Percentiles rank a stretch among this genome's conserved stretches.
These are phyloP conservation scores for Amylostereum areolatum DNA, from an alignment of 1,284 basidiomycete genomes.

Conservation along the genomic window DNA sequence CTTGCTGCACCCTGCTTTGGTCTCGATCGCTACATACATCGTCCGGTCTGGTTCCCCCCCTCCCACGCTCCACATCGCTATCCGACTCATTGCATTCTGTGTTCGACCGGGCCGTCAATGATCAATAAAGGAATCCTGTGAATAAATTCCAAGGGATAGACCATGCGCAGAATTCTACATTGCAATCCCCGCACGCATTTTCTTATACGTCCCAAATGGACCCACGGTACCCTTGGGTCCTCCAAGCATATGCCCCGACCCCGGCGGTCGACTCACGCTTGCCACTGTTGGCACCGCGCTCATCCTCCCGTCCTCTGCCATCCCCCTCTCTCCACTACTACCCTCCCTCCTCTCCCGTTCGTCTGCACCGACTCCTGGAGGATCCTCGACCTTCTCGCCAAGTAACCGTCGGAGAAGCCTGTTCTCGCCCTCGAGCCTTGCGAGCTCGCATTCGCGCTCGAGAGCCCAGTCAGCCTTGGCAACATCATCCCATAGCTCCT, in stretches of 20 bases:
- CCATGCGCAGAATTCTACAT: too few relatives aligned
- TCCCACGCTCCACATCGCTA: too few relatives aligned
- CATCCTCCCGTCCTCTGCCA: slow-evolving; percentile 11
- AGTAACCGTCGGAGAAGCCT: slow-evolving; percentile 69
- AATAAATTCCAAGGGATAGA: too few relatives aligned
- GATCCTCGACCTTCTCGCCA: slow-evolving; percentile 40
- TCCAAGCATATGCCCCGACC: slow-evolving; percentile 27
- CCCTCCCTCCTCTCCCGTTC: slow-evolving; percentile 9
- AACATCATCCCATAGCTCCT: slow-evolving; percentile 14
- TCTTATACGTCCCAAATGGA: slow-evolving; percentile 27
- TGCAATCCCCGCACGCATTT: neutral
- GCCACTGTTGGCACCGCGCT: slow-evolving; percentile 9
- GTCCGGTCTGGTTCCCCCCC: too few relatives aligned
- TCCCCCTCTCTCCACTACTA: slow-evolving; percentile 2
- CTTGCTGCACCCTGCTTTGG: too few relatives aligned
- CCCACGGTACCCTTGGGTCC: slow-evolving; percentile 38
- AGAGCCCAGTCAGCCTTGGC: slow-evolving; percentile 65
- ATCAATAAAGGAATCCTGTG: too few relatives aligned
- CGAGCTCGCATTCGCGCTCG: slow-evolving; percentile 83
- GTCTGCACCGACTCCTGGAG: neutral
- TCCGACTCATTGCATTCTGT: too few relatives aligned
- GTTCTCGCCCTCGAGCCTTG: slow-evolving; percentile 83
- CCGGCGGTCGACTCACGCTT: slow-evolving; percentile 3
- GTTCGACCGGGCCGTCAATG: too few relatives aligned
- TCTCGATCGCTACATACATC: too few relatives aligned